Evolutionary conservation across 2,329 filamentous ascomycete species (phyloP), one percentile per base, ranked within the genome.

Genomic region (Alternaria hordeiaustralica): DNA sequence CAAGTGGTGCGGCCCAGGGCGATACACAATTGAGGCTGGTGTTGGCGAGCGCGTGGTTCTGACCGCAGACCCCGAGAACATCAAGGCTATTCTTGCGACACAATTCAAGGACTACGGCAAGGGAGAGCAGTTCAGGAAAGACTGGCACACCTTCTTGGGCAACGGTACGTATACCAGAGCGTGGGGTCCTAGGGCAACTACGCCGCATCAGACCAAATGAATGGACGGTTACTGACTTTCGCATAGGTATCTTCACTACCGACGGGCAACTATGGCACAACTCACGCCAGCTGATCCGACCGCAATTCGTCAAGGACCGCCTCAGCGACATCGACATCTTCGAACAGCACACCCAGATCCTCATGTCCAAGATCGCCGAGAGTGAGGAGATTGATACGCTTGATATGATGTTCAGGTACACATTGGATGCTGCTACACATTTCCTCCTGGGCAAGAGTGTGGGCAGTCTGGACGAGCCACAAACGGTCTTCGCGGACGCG

Each of bases 101-200:
- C 93, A 97, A 75, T 97, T 97, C 75, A 81, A 82, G 44, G 92
- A 97, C 75, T 97, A 90, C 75, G 94, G 94, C 71, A 94, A 97
- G 77, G 93, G 94, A 7, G 81, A 88, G 65, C 80, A 84, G 21
- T 97, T 97, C 81, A 90, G 94, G 71, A 71, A 80, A 9, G 90
- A 94, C 55, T 96, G 91, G 90, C 85, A 87, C 61, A 87, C 89
- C 13, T 96, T 92, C 67, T 82, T 97, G 20, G 92, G 91, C 23
- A 87, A 93, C 71, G 88, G 88, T 80, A 93, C 92, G 83, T 64
- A 6, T 20, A n/a, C 7, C 6, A 43, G n/a, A 33, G 28, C 15
- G n/a, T n/a, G 6, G 20, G 13, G 15, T 12, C 18, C 11, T 8
- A 18, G 20, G 44, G 33, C n/a, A 25, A 36, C 20, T 51, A 33